Evolutionary conservation across 352 stramenopile genomes (phyloP), one percentile per base, ranked within the genome.

Genomic region (Globisporangium ultimum): DNA sequence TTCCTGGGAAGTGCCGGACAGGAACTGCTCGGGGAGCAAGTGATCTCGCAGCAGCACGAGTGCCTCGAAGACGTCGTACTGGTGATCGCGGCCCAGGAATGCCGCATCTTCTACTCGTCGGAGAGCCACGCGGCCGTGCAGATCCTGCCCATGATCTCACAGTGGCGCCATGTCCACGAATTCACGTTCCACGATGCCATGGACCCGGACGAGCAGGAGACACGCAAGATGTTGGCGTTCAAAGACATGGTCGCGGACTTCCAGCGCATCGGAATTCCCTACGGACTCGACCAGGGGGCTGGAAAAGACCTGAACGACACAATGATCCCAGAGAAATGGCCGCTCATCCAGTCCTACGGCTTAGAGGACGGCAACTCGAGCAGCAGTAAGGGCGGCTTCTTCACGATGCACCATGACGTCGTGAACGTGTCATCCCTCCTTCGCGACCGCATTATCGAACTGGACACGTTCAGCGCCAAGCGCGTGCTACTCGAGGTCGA

Each of bases 291-390:
- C 18, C 20, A 18, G 12, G 20, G 63, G 6, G 67, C 67, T 8
- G 21, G 57, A 28, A 28, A 28, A 0, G 80, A 88, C 41, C 40
- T 87, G 0, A 43, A 70, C 2, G 80, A 92, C 21, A 22, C 49
- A 0, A 89, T 89, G 78, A 40, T 87, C 10, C 67, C 73, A 0
- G 84, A 93, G 53, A 89, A 88, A 45, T 90, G 84, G 84, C 84
- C 84, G 17, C 60, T 93, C 10, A 64, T 93, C 20, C 84, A 93
- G 60, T 82, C 79, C 0, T 93, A 80, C 43, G 84, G 73, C 0
- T 58, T 90, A 2, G 81, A 91, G 47, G 20, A 45, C 4, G 28
- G 3, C n/a, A 12, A 18, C 0, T 66, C 58, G 3, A 64, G 50
- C 0, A 61, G 62, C 9, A 60, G 48, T 4, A 78, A 72, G 42